These are phyloP conservation scores for Botrytis sinoallii DNA, from an alignment of 2,329 filamentous ascomycete species.

Conservation along the genomic window DNA sequence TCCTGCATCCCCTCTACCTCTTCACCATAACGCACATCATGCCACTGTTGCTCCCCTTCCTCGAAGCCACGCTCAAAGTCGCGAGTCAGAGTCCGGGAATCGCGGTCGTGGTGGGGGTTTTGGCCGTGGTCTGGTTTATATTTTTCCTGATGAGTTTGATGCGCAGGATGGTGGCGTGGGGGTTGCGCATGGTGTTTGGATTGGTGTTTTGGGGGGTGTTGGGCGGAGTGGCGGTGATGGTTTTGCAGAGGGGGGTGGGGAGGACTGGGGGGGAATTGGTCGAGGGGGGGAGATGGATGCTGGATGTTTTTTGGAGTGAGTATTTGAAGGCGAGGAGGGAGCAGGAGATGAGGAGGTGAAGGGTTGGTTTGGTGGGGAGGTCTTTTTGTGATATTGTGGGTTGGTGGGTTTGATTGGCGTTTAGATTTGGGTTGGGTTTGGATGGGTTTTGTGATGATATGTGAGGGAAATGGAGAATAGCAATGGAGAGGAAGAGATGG, in stretches of 20 bases:
- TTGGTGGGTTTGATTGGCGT: neutral
- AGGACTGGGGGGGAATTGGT: conserved; percentile 59
- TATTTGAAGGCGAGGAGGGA: conserved; percentile 52
- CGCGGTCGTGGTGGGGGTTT: conserved; percentile 37
- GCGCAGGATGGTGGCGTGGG: conserved; percentile 70
- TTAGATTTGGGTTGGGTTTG: neutral
- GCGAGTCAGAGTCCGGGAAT: conserved; percentile 30
- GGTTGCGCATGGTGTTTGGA: conserved; percentile 64
- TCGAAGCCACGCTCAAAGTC: conserved; percentile 1
- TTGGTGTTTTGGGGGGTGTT: conserved; percentile 64
- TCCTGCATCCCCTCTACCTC: conserved; percentile 9
- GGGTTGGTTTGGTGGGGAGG: neutral
- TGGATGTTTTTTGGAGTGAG: conserved; percentile 55
- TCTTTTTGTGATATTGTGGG: conserved; percentile 8
- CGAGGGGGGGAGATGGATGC: conserved; percentile 48
- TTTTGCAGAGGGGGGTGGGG: conserved; percentile 64
- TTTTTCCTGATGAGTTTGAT: conserved; percentile 68
- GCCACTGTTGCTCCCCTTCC: conserved; percentile 27
- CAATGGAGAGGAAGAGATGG: conserved; percentile 12
- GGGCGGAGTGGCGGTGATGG: conserved; percentile 50
- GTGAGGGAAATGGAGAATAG: conserved; percentile 6
- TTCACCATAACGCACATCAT: conserved; percentile 19
- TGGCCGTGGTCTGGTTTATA: conserved; percentile 49
- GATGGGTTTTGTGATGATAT: too few relatives aligned
- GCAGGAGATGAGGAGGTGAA: conserved; percentile 22